Evolutionary conservation across 345 rosid genomes (phyloP), one percentile per base, ranked within the genome.

Genomic region (Cardamine occulta): DNA sequence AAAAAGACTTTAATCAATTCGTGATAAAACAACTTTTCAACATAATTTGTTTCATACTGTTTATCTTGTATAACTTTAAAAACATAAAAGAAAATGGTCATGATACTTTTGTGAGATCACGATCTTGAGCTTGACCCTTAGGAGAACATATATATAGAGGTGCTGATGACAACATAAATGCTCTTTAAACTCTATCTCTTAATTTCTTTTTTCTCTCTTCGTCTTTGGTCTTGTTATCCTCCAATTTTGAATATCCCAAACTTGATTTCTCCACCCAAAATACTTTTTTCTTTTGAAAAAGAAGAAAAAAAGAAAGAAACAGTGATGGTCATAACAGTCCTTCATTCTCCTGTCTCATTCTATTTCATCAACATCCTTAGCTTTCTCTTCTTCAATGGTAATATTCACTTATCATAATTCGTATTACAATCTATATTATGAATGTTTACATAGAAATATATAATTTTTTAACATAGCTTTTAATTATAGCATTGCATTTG

Each of bases 111-210:
- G 63, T 62, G 40, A 61, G 69, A 62, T 61, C 63, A 68, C 45
- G n/a, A 60, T 49, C 67, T 59, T 67, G 53, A 68, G 19, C 51
- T 54, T 68, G 74, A 76, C 74, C 74, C 63, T 76, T 53, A 11
- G 54, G 79, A 68, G 39, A 76, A 68, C 9, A 74, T 76, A 68
- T 76, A 76, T 75, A 75, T 68, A 75, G 74, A 68, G 47, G 63
- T 39, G 69, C 32, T 75, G 26, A 68, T 75, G 68, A 59, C 68
- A 75, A 53, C 63, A 56, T 15, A 52, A 47, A 19, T 68, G 21
- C 48, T 53, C 56, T 68, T 75, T 61, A 40, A 61, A 61, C 17
- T 68, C 69, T 66, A 48, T 66, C 73, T 66, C 79, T 58, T 74
- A 3, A n/a, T 52, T 35, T 13, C 9, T 47, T 47, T 19, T 8